Evolutionary conservation across 2,329 filamentous ascomycete genomes (phyloP).

Genomic region (Diaporthe citrichinensis): DNA sequence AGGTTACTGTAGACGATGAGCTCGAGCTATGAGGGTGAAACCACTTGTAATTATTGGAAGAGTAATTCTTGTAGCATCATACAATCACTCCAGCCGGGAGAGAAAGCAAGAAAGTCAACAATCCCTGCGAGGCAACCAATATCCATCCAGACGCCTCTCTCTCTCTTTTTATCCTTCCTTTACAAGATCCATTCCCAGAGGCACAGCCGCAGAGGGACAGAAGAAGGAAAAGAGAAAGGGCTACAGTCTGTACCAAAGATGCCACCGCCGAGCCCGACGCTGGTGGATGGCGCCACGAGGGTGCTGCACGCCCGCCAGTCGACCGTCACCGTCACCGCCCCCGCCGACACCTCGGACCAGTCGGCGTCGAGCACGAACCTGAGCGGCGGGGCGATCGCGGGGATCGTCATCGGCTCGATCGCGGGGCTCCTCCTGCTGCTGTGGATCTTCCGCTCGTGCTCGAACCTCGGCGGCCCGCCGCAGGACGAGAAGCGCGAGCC

Average conservation of each 20-base stretch:
- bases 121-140: background rate
- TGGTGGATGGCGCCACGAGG: background rate
- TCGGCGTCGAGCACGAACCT: constrained; percentile 48
- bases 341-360: constrained; percentile 42
- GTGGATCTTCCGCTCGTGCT: constrained; percentile 63
- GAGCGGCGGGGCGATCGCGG: constrained; percentile 64
- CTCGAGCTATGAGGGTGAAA: background rate
- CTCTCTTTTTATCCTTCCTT: background rate
- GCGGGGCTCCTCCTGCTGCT: constrained; percentile 60
- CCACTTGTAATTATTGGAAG: background rate
- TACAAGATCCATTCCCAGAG: background rate
- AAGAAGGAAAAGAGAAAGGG: background rate
- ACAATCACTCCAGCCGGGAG: background rate
- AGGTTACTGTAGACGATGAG: background rate
- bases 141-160: no score
- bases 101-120: background rate
- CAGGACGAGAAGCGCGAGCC: constrained; percentile 42
- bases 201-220: background rate
- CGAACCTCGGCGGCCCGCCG: constrained; percentile 56
- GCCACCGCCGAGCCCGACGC: background rate
- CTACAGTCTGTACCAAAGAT: background rate
- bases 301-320: constrained; percentile 37
- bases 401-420: constrained; percentile 65
- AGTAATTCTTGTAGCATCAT: background rate
- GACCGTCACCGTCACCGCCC: constrained; percentile 51